Evolutionary conservation across 495 filamentous ascomycete genomes (phyloP), one percentile per base, ranked within the genome.

Genomic region (Opeltia flavorubescens): DNA sequence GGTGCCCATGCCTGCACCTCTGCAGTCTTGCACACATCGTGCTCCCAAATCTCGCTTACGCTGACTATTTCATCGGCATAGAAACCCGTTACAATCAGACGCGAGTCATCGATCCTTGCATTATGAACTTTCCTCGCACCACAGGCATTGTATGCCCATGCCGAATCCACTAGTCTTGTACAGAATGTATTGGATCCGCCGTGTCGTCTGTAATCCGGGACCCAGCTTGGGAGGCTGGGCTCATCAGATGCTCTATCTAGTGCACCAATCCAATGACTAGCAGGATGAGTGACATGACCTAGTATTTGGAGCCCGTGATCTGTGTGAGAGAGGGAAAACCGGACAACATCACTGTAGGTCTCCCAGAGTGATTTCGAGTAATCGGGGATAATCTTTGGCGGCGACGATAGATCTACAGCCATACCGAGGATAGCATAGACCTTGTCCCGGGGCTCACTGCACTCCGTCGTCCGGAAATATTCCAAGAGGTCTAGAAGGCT

Each of bases 401-500:
- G 18, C 13, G 23, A 30, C 21, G n/a, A 24, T 15, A 27, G 21
- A 25, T 43, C 23, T 11, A 28, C 1, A 25, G 46, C 46, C 24
- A 52, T 17, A 15, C 36, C 36, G 2, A 42, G 34, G 13, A 43
- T 23, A 13, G 46, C 50, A 43, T 41, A 52, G 28, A 50, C 45
- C 25, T 48, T 52, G 39, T 52, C 50, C 11, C 33, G 33, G 8
- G 50, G 50, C 17, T 52, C 46, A 13, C 29, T 52, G 33, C 20
- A 18, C 4, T 52, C 25, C 11, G 27, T 31, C 12, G 8, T 18
- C 12, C 45, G 50, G 15, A 35, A 28, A 6, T 20, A 40, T 34
- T 29, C 28, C 6, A 49, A 28, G 5, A 49, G 40, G 7, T 31
- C 29, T 2, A 41, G 30, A 11, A 49, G 40, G 4, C 35, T 31